A percentile compares a stretch with the other conserved stretches of the same genome.
Conservation (phyloP, 1,284 basidiomycete species). For the Marasmius tenuissimus region DNA sequence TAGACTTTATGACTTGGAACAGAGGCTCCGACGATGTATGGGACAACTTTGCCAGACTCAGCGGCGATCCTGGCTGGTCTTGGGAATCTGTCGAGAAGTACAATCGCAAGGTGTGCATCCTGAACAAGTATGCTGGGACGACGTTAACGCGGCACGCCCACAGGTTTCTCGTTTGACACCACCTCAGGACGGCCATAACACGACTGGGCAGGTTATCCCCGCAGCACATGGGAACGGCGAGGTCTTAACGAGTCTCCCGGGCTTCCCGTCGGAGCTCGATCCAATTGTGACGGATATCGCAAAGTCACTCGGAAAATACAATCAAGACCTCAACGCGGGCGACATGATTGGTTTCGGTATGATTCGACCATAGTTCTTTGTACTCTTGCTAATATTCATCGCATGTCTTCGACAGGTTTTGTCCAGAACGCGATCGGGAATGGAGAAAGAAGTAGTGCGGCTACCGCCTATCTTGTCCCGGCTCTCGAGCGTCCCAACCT, state of each 20-base stretch:
- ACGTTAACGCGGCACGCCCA: background rate
- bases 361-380: background rate
- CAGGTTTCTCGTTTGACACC: constrained; percentile 14
- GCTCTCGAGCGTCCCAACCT: constrained; percentile 14
- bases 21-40: constrained; percentile 28
- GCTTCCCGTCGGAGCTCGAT: constrained; percentile 17
- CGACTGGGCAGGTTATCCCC: constrained; percentile 12
- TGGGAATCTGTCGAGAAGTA: constrained; percentile 23
- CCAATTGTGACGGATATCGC: constrained; percentile 18
- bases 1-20: constrained; percentile 25
- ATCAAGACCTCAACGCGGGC: constrained; percentile 22
- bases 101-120: constrained; percentile 17
- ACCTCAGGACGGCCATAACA: constrained; percentile 20
- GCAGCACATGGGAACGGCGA: constrained; percentile 19
- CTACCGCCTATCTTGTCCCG: constrained; percentile 13
- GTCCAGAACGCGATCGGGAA: constrained; percentile 1
- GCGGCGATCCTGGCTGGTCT: constrained; percentile 26
- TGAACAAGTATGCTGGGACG: background rate
- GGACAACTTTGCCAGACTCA: constrained; percentile 22
- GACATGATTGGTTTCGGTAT: constrained; percentile 19
- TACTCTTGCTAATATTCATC: too few species aligned
- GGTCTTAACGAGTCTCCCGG: constrained; percentile 16
- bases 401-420: background rate
- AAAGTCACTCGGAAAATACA: constrained; percentile 17
- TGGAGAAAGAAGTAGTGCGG: constrained; percentile 7